Percentiles rank a stretch among this genome's conserved stretches.
Conservation (phyloP, 257 asterid species). For the Knoxia roxburghii region DNA sequence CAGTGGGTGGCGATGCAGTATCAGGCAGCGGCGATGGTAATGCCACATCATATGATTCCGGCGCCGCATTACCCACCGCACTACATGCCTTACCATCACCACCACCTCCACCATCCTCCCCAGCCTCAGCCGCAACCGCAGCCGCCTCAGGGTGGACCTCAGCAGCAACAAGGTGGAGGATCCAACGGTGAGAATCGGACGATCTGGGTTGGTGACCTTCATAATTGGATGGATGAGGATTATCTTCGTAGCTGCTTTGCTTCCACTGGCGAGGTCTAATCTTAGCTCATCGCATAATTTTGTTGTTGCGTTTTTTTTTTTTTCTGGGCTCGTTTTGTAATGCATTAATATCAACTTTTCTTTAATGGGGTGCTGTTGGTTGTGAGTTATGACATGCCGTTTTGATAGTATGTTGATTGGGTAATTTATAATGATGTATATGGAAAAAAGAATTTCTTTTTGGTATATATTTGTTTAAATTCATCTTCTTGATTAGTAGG, state of each 20-base stretch:
- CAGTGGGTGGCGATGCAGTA: slow-evolving; percentile 83
- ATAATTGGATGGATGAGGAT: slow-evolving; percentile 97
- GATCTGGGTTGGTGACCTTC: slow-evolving; percentile 97
- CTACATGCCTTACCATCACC: slow-evolving; percentile 62
- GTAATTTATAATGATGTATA: not conserved
- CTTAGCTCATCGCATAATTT: not conserved
- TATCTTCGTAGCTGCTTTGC: slow-evolving; percentile 89
- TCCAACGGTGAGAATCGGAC: slow-evolving; percentile 77
- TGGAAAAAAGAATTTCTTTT: not conserved
- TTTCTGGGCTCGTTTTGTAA: not conserved
- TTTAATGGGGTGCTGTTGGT: not conserved
- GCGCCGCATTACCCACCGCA: slow-evolving; percentile 57
- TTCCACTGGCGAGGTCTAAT: slow-evolving; percentile 70
- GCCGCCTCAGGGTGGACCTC: slow-evolving; percentile 9
- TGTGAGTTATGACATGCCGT: too few relatives aligned
- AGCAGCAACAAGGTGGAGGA: slow-evolving; percentile 41
- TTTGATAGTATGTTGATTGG: not conserved
- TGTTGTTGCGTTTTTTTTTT: not conserved
- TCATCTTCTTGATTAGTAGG: not conserved
- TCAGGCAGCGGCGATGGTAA: slow-evolving; percentile 74
- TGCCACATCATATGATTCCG: slow-evolving; percentile 82
- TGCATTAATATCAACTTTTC: not conserved
- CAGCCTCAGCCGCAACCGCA: slow-evolving; percentile 26
- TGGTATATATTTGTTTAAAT: not conserved
- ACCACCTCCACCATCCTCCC: slow-evolving; percentile 29